These are phyloP conservation scores for Phialemonium atrogriseum DNA, from an alignment of 2,329 filamentous ascomycete genomes.

Conservation along the genomic window DNA sequence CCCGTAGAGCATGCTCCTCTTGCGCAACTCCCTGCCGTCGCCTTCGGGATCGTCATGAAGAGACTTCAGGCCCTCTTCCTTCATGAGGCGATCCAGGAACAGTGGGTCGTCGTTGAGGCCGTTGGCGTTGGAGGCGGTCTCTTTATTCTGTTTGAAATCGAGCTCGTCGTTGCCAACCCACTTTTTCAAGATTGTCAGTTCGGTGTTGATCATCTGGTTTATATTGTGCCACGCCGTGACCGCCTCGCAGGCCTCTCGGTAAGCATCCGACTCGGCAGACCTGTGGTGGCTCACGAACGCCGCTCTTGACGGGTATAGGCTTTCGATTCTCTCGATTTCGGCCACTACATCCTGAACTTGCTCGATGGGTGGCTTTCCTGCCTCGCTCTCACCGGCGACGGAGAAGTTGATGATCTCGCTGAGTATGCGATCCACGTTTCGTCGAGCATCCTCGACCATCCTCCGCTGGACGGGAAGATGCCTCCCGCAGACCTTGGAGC, in stretches of 20 bases:
- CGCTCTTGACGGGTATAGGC: constrained; percentile 72
- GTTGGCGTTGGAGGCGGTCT: constrained; percentile 58
- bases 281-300: constrained; percentile 70
- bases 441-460: constrained; percentile 77
- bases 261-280: constrained; percentile 65
- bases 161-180: constrained; percentile 97
- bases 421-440: constrained; percentile 62
- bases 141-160: constrained; percentile 73
- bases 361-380: constrained; percentile 75
- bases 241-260: constrained; percentile 75
- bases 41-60: constrained; percentile 64
- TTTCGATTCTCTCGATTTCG: constrained; percentile 85
- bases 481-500: constrained; percentile 75
- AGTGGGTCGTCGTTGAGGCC: constrained; percentile 83
- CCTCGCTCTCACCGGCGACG: constrained; percentile 88
- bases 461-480: constrained; percentile 77
- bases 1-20: constrained; percentile 72
- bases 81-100: constrained; percentile 89
- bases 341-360: constrained; percentile 85
- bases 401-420: constrained; percentile 90
- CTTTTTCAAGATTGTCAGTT: constrained; percentile 81
- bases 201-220: constrained; percentile 89
- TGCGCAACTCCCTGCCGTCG: constrained; percentile 30
- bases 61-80: constrained; percentile 89
- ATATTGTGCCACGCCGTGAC: constrained; percentile 97